A percentile compares a stretch with the other conserved stretches of the same genome.
phyloP scores from a whole-genome alignment of 1,284 basidiomycete genomes.

The Moesziomyces antarcticus region DNA sequence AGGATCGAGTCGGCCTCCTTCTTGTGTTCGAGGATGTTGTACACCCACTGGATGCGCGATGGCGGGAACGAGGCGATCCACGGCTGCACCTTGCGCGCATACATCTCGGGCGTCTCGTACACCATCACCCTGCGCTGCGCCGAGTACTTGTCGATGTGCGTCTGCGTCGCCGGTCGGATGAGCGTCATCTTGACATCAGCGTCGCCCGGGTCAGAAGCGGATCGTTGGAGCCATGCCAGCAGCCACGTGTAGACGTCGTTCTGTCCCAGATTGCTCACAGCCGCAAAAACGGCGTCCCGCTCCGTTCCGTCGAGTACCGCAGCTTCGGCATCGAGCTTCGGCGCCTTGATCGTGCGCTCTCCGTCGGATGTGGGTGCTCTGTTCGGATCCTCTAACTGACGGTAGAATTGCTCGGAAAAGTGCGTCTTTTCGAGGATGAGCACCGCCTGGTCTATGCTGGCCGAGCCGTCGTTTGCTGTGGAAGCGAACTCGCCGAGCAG shows the following conservation, averaged over 20 bases:
- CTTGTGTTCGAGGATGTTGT: slow-evolving; percentile 82
- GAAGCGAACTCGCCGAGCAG: slow-evolving; percentile 34
- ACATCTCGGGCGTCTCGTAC: slow-evolving; percentile 62
- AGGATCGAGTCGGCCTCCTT: slow-evolving; percentile 84
- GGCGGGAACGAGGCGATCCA: slow-evolving; percentile 61
- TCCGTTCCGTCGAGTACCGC: not conserved
- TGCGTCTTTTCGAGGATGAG: slow-evolving; percentile 64
- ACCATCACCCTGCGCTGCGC: slow-evolving; percentile 77
- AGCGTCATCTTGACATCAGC: slow-evolving; percentile 63
- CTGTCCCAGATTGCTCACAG: slow-evolving; percentile 49
- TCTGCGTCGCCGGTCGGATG: slow-evolving; percentile 56
- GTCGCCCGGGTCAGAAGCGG: slow-evolving; percentile 3
- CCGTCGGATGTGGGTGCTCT: not conserved
- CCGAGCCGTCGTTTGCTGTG: not conserved
- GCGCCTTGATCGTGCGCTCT: not conserved
- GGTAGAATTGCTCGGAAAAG: slow-evolving; percentile 48
- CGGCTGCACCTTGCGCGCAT: slow-evolving; percentile 49
- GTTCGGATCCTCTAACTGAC: not conserved
- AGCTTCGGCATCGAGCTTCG: slow-evolving; percentile 2
- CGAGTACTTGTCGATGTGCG: slow-evolving; percentile 76
- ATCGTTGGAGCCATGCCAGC: slow-evolving; percentile 42
- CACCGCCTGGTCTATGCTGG: slow-evolving; percentile 41
- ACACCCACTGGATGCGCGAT: slow-evolving; percentile 81
- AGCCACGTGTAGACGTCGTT: slow-evolving; percentile 67
- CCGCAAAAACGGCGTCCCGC: slow-evolving; percentile 13